These are phyloP conservation scores for Trichaptum fuscoviolaceum DNA, from an alignment of 768 basidiomycete genomes.

Conservation along the genomic window DNA sequence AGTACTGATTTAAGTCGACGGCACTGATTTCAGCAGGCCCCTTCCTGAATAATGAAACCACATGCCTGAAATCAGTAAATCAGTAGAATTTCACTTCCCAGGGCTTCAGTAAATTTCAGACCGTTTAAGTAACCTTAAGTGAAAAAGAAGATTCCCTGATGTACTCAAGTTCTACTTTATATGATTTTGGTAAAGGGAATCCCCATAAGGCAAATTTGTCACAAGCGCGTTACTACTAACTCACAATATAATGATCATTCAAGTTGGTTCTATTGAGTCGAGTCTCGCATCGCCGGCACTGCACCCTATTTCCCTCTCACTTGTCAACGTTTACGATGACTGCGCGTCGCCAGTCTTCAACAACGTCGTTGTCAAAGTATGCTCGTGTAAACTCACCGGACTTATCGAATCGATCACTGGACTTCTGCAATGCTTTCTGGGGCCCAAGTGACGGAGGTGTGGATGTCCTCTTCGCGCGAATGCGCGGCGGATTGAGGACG, in stretches of 20 bases:
- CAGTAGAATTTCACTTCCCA: no score
- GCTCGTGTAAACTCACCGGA: constrained; percentile 49
- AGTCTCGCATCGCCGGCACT: not conserved
- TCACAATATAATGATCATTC: not conserved
- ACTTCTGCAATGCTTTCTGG: constrained; percentile 99
- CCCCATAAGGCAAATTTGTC: not conserved
- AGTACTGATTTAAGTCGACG: no score
- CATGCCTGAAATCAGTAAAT: no score
- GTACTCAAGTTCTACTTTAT: no score
- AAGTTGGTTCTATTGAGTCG: not conserved
- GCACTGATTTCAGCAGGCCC: no score
- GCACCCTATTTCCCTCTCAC: not conserved
- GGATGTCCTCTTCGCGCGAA: constrained; percentile 84
- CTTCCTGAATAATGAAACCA: no score
- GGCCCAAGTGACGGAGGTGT: constrained; percentile 81
- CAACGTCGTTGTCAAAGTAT: constrained; percentile 72
- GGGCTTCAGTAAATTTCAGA: no score
- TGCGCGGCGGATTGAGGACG: constrained; percentile 80
- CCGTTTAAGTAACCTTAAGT: no score
- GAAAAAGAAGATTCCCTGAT: no score
- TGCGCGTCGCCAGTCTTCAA: constrained; percentile 74
- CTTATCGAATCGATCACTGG: constrained; percentile 46
- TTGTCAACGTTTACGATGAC: constrained; percentile 38
- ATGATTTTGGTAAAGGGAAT: no score
- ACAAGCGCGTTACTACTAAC: not conserved